Conservation (phyloP, 768 basidiomycete species). For the Kwoniella botswanensis region DNA sequence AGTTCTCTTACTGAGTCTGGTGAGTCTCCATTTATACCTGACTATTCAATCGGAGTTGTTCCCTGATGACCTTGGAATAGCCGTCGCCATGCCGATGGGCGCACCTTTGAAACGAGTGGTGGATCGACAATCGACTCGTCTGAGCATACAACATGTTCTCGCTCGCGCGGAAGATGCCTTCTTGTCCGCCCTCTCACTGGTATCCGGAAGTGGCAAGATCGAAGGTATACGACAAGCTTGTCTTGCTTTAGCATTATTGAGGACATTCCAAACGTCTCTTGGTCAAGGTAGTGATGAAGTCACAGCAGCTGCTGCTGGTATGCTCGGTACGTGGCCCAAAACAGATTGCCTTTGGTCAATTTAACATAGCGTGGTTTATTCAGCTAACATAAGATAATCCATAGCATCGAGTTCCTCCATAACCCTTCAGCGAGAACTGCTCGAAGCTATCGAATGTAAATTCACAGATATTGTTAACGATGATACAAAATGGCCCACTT, state of each 20-base stretch:
- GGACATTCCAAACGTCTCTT: constrained; percentile 78
- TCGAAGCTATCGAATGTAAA: constrained; percentile 79
- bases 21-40: constrained; percentile 60
- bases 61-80: constrained; percentile 59
- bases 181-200: constrained; percentile 68
- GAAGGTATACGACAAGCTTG: constrained; percentile 75
- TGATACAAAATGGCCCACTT: constrained; percentile 75
- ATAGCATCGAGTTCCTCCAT: constrained; percentile 76
- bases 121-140: constrained; percentile 55
- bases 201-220: constrained; percentile 68
- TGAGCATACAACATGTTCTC: constrained; percentile 64
- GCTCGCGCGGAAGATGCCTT: constrained; percentile 73
- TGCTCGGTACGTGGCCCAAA: constrained; percentile 64
- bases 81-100: constrained; percentile 83
- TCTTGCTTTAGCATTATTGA: constrained; percentile 71
- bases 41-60: not conserved
- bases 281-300: constrained; percentile 66
- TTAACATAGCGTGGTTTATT: not conserved
- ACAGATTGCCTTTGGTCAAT: constrained; percentile 23
- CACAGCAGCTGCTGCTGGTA: constrained; percentile 66
- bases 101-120: constrained; percentile 36
- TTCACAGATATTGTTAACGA: constrained; percentile 64
- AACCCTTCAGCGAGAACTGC: constrained; percentile 81
- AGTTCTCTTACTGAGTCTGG: constrained; percentile 90
- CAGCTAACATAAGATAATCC: not conserved